Percentiles rank a stretch among this genome's conserved stretches.
These are phyloP conservation scores for Hymenoscyphus occultus DNA, from an alignment of 2,329 filamentous ascomycete species.

Conservation along the genomic window DNA sequence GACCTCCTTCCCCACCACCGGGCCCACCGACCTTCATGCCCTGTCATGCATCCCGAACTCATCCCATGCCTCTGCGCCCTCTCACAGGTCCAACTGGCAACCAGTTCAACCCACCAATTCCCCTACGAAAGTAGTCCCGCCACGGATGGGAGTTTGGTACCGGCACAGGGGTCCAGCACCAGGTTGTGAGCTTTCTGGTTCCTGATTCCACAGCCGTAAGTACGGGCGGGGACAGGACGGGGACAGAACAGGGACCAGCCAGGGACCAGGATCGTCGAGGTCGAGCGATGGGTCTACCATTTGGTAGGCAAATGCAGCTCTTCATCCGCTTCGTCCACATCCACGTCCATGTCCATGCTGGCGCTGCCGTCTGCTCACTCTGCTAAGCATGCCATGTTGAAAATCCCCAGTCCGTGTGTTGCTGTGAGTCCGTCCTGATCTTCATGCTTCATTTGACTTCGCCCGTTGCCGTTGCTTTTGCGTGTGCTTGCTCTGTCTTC, in stretches of 20 bases:
- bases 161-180: no score
- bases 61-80: no score
- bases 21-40: no score
- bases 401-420: slow-evolving; percentile 17
- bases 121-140: neutral
- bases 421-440: slow-evolving; percentile 9
- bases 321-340: neutral
- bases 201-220: neutral
- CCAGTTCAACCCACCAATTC: neutral
- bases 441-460: slow-evolving; percentile 23
- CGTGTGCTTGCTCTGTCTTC: neutral
- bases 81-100: no score
- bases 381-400: neutral
- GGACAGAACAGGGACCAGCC: no score
- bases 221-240: neutral
- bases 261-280: neutral
- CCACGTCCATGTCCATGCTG: neutral
- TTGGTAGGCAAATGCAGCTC: neutral
- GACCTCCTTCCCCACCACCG: no score
- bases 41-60: no score
- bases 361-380: neutral
- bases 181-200: neutral
- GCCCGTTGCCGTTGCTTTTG: slow-evolving; percentile 6
- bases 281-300: neutral
- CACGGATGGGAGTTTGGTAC: neutral